Evolutionary conservation across 2,329 filamentous ascomycete genomes (phyloP), one percentile per base, ranked within the genome.

Genomic region (Alternaria solani): DNA sequence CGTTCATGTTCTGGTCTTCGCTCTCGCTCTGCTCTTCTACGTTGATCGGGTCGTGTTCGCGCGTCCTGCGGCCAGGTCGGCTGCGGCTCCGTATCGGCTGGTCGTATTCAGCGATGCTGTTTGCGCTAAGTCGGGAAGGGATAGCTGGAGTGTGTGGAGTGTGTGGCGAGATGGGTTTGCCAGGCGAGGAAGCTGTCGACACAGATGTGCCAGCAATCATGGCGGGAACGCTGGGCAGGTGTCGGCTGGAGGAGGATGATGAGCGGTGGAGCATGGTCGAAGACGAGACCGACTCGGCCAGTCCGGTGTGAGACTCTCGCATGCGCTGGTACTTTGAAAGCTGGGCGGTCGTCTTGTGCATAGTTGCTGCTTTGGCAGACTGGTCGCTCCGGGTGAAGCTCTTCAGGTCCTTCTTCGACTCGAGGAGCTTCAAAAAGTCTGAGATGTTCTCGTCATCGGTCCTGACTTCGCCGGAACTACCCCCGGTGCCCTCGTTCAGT

Each of bases 71-170:
- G 75, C 80, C 58, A 48, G 69, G 56, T n/a, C 69, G 61, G 41
- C 68, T 73, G 23, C 74, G 71, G 53, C 73, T 77, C 38, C 74
- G 70, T 25, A 61, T 46, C 71, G 74, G 79, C 53, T 65, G 73
- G 16, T 81, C 79, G 71, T 93, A 91, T 65, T 92, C 90, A 43
- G 89, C 88, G 61, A 95, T 92, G 52, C 92, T 95, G 73, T 96
- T 94, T 64, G 95, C 93, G 73, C 93, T 96, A 23, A 99, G 82
- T n/a, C 95, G 87, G 7, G 94, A 97, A 20, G 94, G 94, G 28
- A 98, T 93, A 11, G 94, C 93, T 4, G 95, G 95, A 0, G 93
- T 96, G 73, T 98, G 94, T 1, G 94, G 93, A 0, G 92, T 97
- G 73, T 94, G 93, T 9, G 91, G 93, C 3, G 93, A 97, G 18